Conservation (phyloP, 2,329 filamentous ascomycete species). For the Cladosporium austrohemisphaericum region DNA sequence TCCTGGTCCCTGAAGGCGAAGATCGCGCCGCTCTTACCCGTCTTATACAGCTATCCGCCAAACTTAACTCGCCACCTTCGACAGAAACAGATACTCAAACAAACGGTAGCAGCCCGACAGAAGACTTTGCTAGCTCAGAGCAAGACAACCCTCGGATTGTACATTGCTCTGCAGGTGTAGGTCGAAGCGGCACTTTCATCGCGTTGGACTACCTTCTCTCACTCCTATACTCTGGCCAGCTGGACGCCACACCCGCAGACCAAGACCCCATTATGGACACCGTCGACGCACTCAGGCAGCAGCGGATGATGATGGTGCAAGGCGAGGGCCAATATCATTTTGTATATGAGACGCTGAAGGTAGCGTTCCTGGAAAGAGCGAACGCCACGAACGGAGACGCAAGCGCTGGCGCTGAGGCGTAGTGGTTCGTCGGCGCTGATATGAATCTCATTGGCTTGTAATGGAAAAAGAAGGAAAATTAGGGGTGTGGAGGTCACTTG, state of each 20-base stretch:
- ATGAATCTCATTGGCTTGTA: too few relatives aligned
- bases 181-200: conserved; percentile 92
- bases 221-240: conserved; percentile 71
- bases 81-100: conserved; percentile 16
- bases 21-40: conserved; percentile 66
- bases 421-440: too few relatives aligned
- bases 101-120: conserved; percentile 25
- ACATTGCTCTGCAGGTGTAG: conserved; percentile 79
- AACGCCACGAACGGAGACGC: not conserved
- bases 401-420: conserved; percentile 8
- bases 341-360: conserved; percentile 79
- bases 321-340: conserved; percentile 79
- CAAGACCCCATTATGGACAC: conserved; percentile 71
- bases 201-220: conserved; percentile 86
- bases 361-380: conserved; percentile 61
- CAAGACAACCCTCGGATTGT: conserved; percentile 66
- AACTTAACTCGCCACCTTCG: conserved; percentile 44
- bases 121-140: conserved; percentile 24
- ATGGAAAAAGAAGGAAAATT: too few relatives aligned
- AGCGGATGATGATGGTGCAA: conserved; percentile 95
- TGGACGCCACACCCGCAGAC: conserved; percentile 49
- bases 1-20: conserved; percentile 69
- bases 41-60: conserved; percentile 64
- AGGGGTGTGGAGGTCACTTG: too few relatives aligned
- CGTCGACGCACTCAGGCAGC: conserved; percentile 76